Base-by-base conservation (phyloP, 495 filamentous ascomycete genomes). In the Entonaema liquescens region DNA sequence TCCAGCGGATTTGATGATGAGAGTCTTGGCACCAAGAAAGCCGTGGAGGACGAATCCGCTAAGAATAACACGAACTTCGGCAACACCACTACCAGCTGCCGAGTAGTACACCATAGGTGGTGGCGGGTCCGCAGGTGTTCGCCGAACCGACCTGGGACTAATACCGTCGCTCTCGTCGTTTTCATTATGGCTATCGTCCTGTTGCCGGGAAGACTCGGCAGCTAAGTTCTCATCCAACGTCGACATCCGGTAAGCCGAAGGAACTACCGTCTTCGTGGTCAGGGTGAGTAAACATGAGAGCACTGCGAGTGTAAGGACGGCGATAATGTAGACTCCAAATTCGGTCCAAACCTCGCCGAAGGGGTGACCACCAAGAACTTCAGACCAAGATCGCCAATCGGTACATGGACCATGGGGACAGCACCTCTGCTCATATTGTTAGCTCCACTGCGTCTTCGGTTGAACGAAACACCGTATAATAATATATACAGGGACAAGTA, bases 41-140 rank as follows among this genome's bases (percentile, higher is more conserved):
- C 95, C 94, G 83, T 99, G 95, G 29, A 99, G 84, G 57, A 99
- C 94, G 78, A 98, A 99, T 29, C 95, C 95, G 78, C 95, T 98
- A 33, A 97, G 87, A 72, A 99, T 98, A 66, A 99, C 95, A 62
- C 95, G 95, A 40, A 99, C 95, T 80, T 99, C 95, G 19, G 95
- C 95, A 21, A 99, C 95, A 69, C 95, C 95, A 80, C 93, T 97
- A 31, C 95, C 95, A 59, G 95, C 95, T 62, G 95, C 95, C 13
- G 95, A 94, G 76, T 97, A 99, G 77, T 97, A 99, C 35, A 93
- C 84, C 87, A 95, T 95, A 13, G 93, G 92, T 15, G 91, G 86
- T 60, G 76, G 66, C 59, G 65, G 11, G 67, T 78, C 74, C 17
- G 50, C n/a, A 23, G 11, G 15, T 70, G 62, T 28, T 3, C 54